phyloP scores from a whole-genome alignment of 169 alveolate species.

The Plasmodium adleri region DNA sequence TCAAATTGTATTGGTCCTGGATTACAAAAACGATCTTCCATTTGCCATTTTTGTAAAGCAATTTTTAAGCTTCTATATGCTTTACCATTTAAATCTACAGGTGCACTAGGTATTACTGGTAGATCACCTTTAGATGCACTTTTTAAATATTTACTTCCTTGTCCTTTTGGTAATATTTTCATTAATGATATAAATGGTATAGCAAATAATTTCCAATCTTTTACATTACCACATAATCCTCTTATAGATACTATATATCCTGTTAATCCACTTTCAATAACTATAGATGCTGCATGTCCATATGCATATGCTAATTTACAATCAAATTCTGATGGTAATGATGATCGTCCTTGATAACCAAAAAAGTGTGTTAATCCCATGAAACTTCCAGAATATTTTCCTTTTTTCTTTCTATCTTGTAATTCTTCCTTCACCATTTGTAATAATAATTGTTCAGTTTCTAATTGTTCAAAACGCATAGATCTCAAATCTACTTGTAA shows the following conservation, averaged over 20 bases:
- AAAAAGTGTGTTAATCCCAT: constrained; percentile 97
- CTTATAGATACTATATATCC: constrained; percentile 95
- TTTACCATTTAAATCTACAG: constrained; percentile 92
- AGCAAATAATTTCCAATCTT: constrained; percentile 96
- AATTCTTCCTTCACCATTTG: constrained; percentile 95
- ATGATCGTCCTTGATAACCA: constrained; percentile 99
- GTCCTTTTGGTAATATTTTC: constrained; percentile 87
- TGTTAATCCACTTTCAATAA: constrained; percentile 94
- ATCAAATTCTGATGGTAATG: constrained; percentile 98
- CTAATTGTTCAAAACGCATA: constrained; percentile 86
- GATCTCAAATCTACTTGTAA: constrained; percentile 87
- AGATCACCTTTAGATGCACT: constrained; percentile 84
- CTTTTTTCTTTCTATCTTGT: constrained; percentile 90
- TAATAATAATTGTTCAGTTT: constrained; percentile 95
- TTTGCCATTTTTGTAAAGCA: constrained; percentile 92
- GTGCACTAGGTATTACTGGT: constrained; percentile 94
- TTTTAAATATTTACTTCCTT: constrained; percentile 50
- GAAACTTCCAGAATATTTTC: constrained; percentile 93
- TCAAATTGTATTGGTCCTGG: constrained; percentile 98
- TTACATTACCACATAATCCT: constrained; percentile 92
- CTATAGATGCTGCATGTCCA: constrained; percentile 96
- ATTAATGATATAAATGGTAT: constrained; percentile 93
- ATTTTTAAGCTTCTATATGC: constrained; percentile 86
- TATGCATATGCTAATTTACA: constrained; percentile 94
- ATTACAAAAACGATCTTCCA: constrained; percentile 94